phyloP scores from a whole-genome alignment of 495 filamentous ascomycete species.

The Xeromyces bisporus region DNA sequence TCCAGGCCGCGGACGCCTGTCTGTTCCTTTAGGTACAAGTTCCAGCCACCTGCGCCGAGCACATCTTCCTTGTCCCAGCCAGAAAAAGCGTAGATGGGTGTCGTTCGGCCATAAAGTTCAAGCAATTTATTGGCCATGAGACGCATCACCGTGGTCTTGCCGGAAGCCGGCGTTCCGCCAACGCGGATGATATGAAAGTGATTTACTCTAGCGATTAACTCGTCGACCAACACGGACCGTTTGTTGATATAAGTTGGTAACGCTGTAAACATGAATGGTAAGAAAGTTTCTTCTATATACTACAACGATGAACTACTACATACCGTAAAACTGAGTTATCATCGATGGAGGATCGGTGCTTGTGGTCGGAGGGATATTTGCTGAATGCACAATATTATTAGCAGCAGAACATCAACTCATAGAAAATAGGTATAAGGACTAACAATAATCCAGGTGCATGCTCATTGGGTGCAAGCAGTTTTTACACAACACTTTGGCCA shows the following conservation, averaged over 20 bases:
- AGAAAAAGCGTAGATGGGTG: constrained; percentile 2
- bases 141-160: constrained; percentile 5
- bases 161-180: constrained; percentile 7
- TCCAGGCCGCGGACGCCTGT: constrained; percentile 4
- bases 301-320: constrained; percentile 1
- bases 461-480: constrained; percentile 4
- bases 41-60: constrained; percentile 3
- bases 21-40: constrained; percentile 2
- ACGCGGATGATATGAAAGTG: constrained; percentile 3
- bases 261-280: constrained; percentile 2
- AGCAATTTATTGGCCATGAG: constrained; percentile 6
- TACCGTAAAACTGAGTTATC: constrained; percentile 1
- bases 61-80: constrained; percentile 1
- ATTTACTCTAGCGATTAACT: constrained; percentile 4
- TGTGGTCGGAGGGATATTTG: background rate
- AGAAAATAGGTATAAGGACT: constrained; percentile 2
- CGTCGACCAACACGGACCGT: background rate
- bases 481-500: too few species aligned
- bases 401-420: constrained; percentile 2
- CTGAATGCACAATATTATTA: background rate
- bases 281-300: constrained; percentile 1
- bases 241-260: background rate
- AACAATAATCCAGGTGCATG: constrained; percentile 2
- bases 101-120: constrained; percentile 1
- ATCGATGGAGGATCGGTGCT: background rate